These are phyloP conservation scores for Favolaschia claudopus DNA, from an alignment of 768 basidiomycete species.

Conservation along the genomic window DNA sequence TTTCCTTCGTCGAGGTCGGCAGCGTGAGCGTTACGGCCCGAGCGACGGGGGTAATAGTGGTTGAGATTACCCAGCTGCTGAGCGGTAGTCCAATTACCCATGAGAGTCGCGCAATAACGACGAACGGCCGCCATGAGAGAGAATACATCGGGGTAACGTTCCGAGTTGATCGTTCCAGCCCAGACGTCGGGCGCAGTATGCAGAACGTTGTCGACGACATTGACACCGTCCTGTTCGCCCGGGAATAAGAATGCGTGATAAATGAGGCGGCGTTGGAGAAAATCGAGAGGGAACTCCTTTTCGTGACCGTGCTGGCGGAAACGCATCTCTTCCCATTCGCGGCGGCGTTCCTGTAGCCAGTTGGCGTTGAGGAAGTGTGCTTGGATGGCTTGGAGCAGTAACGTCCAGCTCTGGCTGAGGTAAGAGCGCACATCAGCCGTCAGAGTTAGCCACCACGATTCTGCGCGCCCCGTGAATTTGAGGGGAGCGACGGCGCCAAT, in stretches of 20 bases:
- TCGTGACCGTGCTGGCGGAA: slow-evolving; percentile 2
- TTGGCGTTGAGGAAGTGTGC: slow-evolving; percentile 5
- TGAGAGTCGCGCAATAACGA: neutral
- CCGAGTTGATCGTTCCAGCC: neutral
- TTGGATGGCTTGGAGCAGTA: neutral
- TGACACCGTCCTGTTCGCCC: neutral
- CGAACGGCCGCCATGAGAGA: neutral
- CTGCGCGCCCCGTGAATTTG: neutral
- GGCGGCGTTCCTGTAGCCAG: neutral
- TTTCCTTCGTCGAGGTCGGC: neutral
- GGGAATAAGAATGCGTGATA: neutral
- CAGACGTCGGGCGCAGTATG: neutral
- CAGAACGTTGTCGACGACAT: neutral
- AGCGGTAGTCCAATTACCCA: slow-evolving; percentile 11
- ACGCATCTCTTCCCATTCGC: slow-evolving; percentile 5
- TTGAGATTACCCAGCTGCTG: neutral
- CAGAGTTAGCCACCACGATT: slow-evolving; percentile 2
- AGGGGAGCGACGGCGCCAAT: slow-evolving; percentile 1
- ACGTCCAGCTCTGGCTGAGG: slow-evolving; percentile 1
- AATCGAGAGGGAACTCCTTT: neutral
- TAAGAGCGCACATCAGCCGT: neutral
- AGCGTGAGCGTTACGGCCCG: neutral
- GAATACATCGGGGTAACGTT: neutral
- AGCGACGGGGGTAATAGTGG: neutral
- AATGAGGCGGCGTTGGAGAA: neutral